Conservation (phyloP, 2,329 filamentous ascomycete species). For the Xylaria multiplex region DNA sequence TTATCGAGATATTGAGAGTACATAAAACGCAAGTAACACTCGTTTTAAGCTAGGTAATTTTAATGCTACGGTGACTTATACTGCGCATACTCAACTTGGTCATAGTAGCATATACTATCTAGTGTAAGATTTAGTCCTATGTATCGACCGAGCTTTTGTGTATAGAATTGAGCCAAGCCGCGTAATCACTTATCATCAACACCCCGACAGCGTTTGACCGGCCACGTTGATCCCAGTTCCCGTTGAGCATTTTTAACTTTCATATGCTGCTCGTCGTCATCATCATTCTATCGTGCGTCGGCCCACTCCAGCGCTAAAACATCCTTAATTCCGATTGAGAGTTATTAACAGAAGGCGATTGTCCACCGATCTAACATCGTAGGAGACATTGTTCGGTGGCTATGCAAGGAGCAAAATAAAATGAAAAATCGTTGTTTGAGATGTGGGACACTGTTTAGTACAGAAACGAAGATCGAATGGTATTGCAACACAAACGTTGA, state of each 20-base stretch:
- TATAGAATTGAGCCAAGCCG: constrained; percentile 8
- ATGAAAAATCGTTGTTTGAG: constrained; percentile 8
- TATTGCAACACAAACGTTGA: constrained; percentile 29
- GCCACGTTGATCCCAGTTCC: background rate
- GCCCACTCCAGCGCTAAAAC: background rate
- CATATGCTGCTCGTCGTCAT: constrained; percentile 8
- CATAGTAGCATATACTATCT: background rate
- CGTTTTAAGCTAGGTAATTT: too few species aligned
- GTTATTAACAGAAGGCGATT: background rate
- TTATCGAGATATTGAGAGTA: background rate
- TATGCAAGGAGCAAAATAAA: background rate
- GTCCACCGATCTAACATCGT: background rate
- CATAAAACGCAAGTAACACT: background rate
- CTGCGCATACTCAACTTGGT: background rate
- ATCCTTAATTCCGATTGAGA: background rate
- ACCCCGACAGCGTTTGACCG: background rate
- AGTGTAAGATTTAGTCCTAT: background rate
- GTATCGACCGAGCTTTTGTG: constrained; percentile 1
- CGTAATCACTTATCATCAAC: constrained; percentile 19
- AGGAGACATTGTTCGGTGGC: background rate
- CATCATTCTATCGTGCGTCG: constrained; percentile 10
- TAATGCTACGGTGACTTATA: too few species aligned
- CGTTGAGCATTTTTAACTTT: constrained; percentile 14
- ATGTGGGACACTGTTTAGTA: constrained; percentile 19
- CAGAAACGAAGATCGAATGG: constrained; percentile 15